Conservation (phyloP, 495 filamentous ascomycete genomes). For the Pyrenopolyporus hunteri region DNA sequence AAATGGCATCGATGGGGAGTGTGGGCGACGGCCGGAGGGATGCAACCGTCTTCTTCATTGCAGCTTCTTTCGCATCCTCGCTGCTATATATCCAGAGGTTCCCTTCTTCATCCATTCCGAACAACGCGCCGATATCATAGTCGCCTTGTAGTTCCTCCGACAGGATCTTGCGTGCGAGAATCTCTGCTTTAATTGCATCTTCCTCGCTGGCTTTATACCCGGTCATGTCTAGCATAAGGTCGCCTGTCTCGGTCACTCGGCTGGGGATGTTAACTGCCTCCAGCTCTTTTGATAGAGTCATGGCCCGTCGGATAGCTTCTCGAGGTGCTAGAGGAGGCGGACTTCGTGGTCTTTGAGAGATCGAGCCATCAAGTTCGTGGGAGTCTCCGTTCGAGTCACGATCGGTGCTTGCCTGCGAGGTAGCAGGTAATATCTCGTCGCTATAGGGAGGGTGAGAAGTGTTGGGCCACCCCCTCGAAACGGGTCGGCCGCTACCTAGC, state of each 20-base stretch:
- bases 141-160: constrained; percentile 91
- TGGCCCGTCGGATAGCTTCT: constrained; percentile 83
- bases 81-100: constrained; percentile 99
- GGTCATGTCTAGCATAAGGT: constrained; percentile 98
- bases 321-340: constrained; percentile 75
- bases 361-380: constrained; percentile 45
- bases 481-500: constrained; percentile 51
- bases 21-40: constrained; percentile 55
- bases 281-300: constrained; percentile 84
- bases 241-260: constrained; percentile 89
- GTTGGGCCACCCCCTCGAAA: constrained; percentile 51
- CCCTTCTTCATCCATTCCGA: constrained; percentile 91
- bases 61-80: constrained; percentile 87
- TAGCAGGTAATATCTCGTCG: constrained; percentile 51
- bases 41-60: constrained; percentile 56
- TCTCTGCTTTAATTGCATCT: constrained; percentile 86
- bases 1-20: constrained; percentile 73
- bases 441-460: constrained; percentile 47
- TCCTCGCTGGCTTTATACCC: constrained; percentile 93
- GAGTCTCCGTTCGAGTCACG: constrained; percentile 46
- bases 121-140: constrained; percentile 94
- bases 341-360: constrained; percentile 68
- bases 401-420: constrained; percentile 52
- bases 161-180: constrained; percentile 94
- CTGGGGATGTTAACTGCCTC: constrained; percentile 89